Conservation (phyloP, 73 alveolate genomes). For the Urostyla sp. region DNA sequence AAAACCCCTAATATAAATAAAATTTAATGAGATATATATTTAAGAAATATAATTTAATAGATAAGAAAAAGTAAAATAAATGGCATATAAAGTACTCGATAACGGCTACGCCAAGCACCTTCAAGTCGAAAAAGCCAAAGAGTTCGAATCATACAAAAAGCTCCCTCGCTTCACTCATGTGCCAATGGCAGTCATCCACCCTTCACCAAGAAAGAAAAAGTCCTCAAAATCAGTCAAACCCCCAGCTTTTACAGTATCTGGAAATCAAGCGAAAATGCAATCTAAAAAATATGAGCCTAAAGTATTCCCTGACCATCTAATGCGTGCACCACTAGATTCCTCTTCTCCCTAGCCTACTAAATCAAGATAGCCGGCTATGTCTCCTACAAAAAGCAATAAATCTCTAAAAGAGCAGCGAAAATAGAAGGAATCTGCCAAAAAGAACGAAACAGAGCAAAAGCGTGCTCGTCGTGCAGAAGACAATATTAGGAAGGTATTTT, state of each 20-base stretch:
- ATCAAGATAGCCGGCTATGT: neutral
- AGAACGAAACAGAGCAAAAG: slow-evolving; percentile 1
- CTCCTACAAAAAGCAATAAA: neutral
- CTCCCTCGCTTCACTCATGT: slow-evolving; percentile 64
- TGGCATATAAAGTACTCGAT: too few relatives aligned
- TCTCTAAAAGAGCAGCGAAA: slow-evolving; percentile 8
- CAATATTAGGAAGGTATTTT: slow-evolving; percentile 9
- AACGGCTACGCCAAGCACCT: slow-evolving; percentile 25
- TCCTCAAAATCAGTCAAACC: neutral
- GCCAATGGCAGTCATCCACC: slow-evolving; percentile 69
- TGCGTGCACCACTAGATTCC: slow-evolving; percentile 56
- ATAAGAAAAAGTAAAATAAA: neutral
- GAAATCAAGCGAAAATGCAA: slow-evolving; percentile 20
- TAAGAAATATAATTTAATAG: neutral
- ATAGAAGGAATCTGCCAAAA: neutral
- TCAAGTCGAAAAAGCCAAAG: slow-evolving; percentile 59
- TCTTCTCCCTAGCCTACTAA: slow-evolving; percentile 12
- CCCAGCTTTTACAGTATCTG: slow-evolving; percentile 27
- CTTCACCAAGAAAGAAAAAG: slow-evolving; percentile 47
- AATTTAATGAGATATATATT: too few relatives aligned
- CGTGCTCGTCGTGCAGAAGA: slow-evolving; percentile 33
- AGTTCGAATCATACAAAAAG: slow-evolving; percentile 32
- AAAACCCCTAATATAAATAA: too few relatives aligned
- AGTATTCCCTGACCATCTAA: slow-evolving; percentile 61
- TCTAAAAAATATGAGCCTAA: slow-evolving; percentile 44